Evolutionary conservation across 2,329 filamentous ascomycete species (phyloP), one percentile per base, ranked within the genome.

Genomic region (Trichoderma atrobrunneum): DNA sequence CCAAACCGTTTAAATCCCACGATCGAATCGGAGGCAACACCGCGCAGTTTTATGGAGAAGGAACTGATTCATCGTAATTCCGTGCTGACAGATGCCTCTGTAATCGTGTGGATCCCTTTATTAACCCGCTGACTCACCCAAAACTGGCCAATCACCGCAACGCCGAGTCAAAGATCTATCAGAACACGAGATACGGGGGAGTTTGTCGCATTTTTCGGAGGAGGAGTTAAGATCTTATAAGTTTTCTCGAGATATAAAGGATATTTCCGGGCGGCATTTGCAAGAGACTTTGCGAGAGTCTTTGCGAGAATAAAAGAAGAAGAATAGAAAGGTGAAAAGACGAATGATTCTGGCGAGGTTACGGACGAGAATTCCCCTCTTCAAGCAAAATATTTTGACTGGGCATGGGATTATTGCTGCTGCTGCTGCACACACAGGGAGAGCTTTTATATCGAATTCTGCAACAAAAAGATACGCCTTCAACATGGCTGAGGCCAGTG

Each of bases 51-150:
- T 24, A 57, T 43, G 60, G 68, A 57, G 60, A 36, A 18, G 1
- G 1, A 43, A 0, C 1, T 26, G 57, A 16, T 39, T 48, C 24
- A 57, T 71, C 14, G 21, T 30, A 43, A 57, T 26, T 18, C 24
- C 30, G 24, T 64, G 68, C 65, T 68, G 57, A 68, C 65, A 60
- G 65, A 68, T 48, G 65, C 24, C 24, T 68, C 36, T 68, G 65
- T 68, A 43, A 68, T 39, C 57, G 26, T 39, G 65, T 59, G 65
- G 65, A 60, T 21, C 24, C 6, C 16, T 8, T 3, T 14, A 28
- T n/a, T 8, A 5, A 43, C 39, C 39, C 39, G 36, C 54, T 48
- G 54, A 48, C 56, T 68, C 26, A 64, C n/a, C 21, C 30, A 14
- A 7, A n/a, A 28, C 2, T 26, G 30, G n/a, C 56, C 65, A 68